Evolutionary conservation across 1,284 basidiomycete species (phyloP), one percentile per base, ranked within the genome.

Genomic region (Cutaneotrichosporon curvatum): DNA sequence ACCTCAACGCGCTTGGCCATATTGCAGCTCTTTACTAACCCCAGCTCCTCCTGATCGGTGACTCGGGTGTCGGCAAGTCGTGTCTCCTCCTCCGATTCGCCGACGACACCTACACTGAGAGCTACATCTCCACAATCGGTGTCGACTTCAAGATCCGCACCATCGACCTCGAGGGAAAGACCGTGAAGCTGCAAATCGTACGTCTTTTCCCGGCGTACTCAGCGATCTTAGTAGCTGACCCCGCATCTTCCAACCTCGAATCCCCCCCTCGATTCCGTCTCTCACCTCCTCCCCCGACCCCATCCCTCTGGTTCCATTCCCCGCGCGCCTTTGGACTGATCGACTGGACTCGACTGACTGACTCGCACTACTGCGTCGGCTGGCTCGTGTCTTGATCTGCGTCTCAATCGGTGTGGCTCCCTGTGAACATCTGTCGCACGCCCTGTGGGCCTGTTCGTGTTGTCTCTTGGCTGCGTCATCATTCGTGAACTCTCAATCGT

Each of bases 91-190:
- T 98, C 50, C 90, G 95, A 70, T 99, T 99, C 72, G 94, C 92
- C 63, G 95, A 99, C 75, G 95, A 99, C 73, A 94, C 94, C 50
- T 99, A 96, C 79, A 98, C 95, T 47, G 92, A 96, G 74, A 91
- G 87, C 67, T 98, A 97, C 76, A 97, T 98, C 73, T 90, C 86
- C 57, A 98, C 94, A 23, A 98, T 98, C 73, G 94, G 94, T 58
- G 90, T 98, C 51, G 95, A 99, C 78, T 99, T 98, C 79, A 99
- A 99, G 85, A 98, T 99, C 76, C 81, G 95, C 62, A 99, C 95
- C 40, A 97, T 99, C 72, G 95, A 99, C 74, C 80, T 99, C 46
- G 95, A 98, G 73, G 94, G 94, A 59, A 98, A 97, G 87, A 97
- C 90, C 2, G 90, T 98, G 66, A 99, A 98, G 74, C 81, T 99